A percentile compares a stretch with the other conserved stretches of the same genome.
Evolutionary conservation across 495 filamentous ascomycete genomes (phyloP).

Genomic region (Platismatia glauca): DNA sequence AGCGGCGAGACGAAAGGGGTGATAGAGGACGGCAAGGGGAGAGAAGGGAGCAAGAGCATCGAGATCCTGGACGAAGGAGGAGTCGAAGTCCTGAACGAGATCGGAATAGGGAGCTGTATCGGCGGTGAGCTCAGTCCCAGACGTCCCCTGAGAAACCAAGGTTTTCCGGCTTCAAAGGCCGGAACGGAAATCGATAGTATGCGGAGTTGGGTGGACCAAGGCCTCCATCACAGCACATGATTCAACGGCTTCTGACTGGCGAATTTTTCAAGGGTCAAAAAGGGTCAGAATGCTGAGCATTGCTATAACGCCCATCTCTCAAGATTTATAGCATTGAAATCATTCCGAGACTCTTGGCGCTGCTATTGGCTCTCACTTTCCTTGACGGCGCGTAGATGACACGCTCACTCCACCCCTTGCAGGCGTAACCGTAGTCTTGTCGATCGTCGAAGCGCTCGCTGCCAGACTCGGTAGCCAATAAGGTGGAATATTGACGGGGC

Average conservation of each 20-base stretch:
- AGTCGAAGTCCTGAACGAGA: constrained; percentile 27
- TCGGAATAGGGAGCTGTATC: constrained; percentile 27
- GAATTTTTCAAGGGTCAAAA: neutral
- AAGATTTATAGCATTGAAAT: no score
- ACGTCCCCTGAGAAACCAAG: neutral
- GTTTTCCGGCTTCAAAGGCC: neutral
- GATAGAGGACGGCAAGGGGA: constrained; percentile 21
- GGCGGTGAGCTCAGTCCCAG: constrained; percentile 18
- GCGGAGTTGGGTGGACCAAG: no score
- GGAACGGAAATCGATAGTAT: neutral
- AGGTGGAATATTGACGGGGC: no score
- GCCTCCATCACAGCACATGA: neutral
- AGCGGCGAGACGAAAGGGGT: constrained; percentile 22
- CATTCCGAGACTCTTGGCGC: no score
- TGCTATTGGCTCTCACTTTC: no score
- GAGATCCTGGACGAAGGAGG: constrained; percentile 23
- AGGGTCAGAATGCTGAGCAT: neutral
- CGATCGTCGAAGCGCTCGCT: neutral
- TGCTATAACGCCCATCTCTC: neutral
- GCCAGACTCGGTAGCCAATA: neutral
- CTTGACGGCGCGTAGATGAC: constrained; percentile 7
- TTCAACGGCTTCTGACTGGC: neutral
- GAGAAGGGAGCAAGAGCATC: constrained; percentile 18
- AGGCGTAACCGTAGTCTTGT: no score
- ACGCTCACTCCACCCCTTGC: neutral